Conservation (phyloP, 2,329 filamentous ascomycete genomes). For the Huntiella savannae region DNA sequence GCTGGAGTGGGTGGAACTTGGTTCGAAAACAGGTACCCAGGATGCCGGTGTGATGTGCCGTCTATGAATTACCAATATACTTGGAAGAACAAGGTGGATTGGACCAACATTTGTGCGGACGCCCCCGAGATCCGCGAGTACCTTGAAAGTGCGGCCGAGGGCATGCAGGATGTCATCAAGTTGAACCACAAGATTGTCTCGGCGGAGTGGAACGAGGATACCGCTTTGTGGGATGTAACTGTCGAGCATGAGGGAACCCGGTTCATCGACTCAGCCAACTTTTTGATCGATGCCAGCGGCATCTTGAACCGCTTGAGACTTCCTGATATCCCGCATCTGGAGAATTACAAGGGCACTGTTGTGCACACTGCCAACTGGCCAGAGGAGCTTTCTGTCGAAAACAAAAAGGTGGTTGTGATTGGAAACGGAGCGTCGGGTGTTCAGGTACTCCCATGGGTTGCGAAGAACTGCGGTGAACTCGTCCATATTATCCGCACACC, state of each 20-base stretch:
- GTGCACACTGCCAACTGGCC: constrained; percentile 37
- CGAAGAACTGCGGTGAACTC: constrained; percentile 23
- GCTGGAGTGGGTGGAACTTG: constrained; percentile 36
- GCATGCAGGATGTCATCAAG: constrained; percentile 25
- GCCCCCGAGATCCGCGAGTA: constrained; percentile 37
- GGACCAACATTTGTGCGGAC: constrained; percentile 37
- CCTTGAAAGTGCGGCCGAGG: constrained; percentile 28
- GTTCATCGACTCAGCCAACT: constrained; percentile 28
- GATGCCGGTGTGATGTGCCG: constrained; percentile 36
- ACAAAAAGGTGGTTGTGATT: constrained; percentile 35
- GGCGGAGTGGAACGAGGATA: constrained; percentile 26
- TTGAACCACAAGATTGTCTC: constrained; percentile 23
- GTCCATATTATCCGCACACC: constrained; percentile 25
- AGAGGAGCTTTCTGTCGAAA: constrained; percentile 26
- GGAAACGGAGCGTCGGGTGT: constrained; percentile 36
- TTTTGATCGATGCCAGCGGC: constrained; percentile 30
- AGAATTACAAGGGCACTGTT: constrained; percentile 27
- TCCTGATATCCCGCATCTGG: constrained; percentile 28
- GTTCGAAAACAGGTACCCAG: constrained; percentile 39
- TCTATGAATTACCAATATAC: constrained; percentile 45
- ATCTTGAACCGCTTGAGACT: constrained; percentile 37
- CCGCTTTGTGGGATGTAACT: constrained; percentile 24
- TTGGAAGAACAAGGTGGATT: constrained; percentile 38
- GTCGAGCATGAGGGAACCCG: constrained; percentile 21
- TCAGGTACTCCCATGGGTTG: constrained; percentile 33